A percentile compares a stretch with the other conserved stretches of the same genome.
These are phyloP conservation scores for Fusarium vanettenii DNA, from an alignment of 2,329 filamentous ascomycete genomes.

Conservation along the genomic window DNA sequence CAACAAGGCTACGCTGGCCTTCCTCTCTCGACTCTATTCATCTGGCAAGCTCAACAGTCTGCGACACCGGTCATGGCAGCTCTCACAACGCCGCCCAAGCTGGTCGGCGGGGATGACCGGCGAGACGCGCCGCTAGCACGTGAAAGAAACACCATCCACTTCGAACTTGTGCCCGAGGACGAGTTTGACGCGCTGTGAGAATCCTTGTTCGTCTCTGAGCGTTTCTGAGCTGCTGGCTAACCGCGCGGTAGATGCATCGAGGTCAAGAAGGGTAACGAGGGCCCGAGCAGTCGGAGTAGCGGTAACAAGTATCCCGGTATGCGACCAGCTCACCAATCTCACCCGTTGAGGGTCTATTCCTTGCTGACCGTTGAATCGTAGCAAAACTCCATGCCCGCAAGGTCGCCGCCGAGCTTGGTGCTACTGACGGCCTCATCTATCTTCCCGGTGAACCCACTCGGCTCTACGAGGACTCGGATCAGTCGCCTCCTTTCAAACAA, in stretches of 20 bases:
- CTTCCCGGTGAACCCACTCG: constrained; percentile 63
- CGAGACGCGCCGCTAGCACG: constrained; percentile 25
- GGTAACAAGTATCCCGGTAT: constrained; percentile 54
- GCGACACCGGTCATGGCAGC: constrained; percentile 24
- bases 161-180: constrained; percentile 58
- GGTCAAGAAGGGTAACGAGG: constrained; percentile 45
- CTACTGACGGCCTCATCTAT: constrained; percentile 64
- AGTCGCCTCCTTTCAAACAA: constrained; percentile 66
- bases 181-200: constrained; percentile 68
- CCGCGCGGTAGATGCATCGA: constrained; percentile 50
- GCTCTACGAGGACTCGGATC: constrained; percentile 69
- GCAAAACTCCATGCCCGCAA: constrained; percentile 69
- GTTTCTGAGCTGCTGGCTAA: neutral
- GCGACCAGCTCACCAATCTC: neutral
- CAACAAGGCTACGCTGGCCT: too few relatives aligned
- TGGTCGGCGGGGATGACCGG: constrained; percentile 32
- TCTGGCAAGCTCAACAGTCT: neutral
- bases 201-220: constrained; percentile 14
- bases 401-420: constrained; percentile 63
- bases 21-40: too few relatives aligned
- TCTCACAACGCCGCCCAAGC: constrained; percentile 29
- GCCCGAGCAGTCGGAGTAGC: constrained; percentile 26
- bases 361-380: constrained; percentile 37
- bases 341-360: neutral
- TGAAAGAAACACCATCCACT: constrained; percentile 35